These are phyloP conservation scores for Lecanicillium sp. DNA, from an alignment of 2,329 filamentous ascomycete genomes.

Conservation along the genomic window DNA sequence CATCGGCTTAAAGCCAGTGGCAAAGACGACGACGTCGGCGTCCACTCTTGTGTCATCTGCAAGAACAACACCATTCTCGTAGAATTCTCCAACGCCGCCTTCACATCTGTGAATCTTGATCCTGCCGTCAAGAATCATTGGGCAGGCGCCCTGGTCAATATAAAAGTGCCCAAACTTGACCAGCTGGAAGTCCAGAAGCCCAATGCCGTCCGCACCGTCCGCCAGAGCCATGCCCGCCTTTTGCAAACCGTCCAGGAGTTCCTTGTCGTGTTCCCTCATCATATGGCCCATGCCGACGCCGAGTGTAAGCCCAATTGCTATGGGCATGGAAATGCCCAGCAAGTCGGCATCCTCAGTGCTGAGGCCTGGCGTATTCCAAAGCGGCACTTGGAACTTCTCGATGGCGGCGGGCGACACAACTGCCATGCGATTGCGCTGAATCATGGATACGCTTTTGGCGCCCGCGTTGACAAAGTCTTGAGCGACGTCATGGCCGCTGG, in stretches of 20 bases:
- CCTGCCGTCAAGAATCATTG: slow-evolving; percentile 32
- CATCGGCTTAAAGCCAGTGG: slow-evolving; percentile 35
- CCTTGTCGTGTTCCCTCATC: slow-evolving; percentile 32
- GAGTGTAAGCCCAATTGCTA: slow-evolving; percentile 37
- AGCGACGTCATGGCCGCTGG: slow-evolving; percentile 41
- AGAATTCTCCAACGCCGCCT: slow-evolving; percentile 24
- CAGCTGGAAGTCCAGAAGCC: slow-evolving; percentile 28
- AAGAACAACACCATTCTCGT: slow-evolving; percentile 14
- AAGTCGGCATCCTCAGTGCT: slow-evolving; percentile 44
- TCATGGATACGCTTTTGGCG: slow-evolving; percentile 38
- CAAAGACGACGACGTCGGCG: slow-evolving; percentile 33
- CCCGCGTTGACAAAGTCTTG: slow-evolving; percentile 42
- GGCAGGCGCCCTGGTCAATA: slow-evolving; percentile 30
- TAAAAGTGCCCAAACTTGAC: slow-evolving; percentile 32
- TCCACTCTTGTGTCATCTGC: slow-evolving; percentile 27
- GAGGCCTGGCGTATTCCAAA: slow-evolving; percentile 25
- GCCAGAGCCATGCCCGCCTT: slow-evolving; percentile 39
- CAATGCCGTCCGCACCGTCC: slow-evolving; percentile 25
- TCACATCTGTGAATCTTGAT: slow-evolving; percentile 25
- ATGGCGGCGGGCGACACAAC: slow-evolving; percentile 34
- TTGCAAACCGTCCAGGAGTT: slow-evolving; percentile 34
- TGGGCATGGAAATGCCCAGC: slow-evolving; percentile 35
- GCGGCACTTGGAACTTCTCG: slow-evolving; percentile 33
- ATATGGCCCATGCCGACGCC: slow-evolving; percentile 31
- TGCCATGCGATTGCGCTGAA: slow-evolving; percentile 44